Conservation (phyloP, 2,329 filamentous ascomycete genomes). For the Trichophyton verrucosum region DNA sequence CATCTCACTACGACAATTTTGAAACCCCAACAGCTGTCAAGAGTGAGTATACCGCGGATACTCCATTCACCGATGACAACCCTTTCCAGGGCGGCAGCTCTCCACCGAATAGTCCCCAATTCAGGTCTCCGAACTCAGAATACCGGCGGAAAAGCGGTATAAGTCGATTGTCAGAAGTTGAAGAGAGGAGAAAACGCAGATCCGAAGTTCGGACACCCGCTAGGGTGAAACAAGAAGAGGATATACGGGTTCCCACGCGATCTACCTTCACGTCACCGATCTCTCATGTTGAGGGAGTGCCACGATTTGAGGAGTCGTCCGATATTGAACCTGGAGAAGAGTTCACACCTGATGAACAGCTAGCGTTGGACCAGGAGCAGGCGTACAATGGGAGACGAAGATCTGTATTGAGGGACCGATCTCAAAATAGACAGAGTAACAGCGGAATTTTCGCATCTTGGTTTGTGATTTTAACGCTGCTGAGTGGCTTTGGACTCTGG, state of each 20-base stretch:
- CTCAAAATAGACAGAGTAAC: slow-evolving; percentile 29
- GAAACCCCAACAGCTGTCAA: slow-evolving; percentile 33
- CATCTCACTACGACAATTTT: slow-evolving; percentile 10
- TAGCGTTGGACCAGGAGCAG: slow-evolving; percentile 63
- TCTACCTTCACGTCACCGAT: slow-evolving; percentile 48
- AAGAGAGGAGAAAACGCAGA: slow-evolving; percentile 19
- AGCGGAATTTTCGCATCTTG: slow-evolving; percentile 52
- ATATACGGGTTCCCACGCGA: slow-evolving; percentile 42
- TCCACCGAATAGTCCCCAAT: slow-evolving; percentile 42
- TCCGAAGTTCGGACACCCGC: slow-evolving; percentile 22
- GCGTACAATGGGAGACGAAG: slow-evolving; percentile 39
- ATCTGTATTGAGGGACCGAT: slow-evolving; percentile 11
- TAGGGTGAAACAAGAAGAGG: slow-evolving; percentile 39
- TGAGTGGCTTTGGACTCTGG: slow-evolving; percentile 64
- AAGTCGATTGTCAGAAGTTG: slow-evolving; percentile 26
- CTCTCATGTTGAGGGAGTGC: slow-evolving; percentile 26
- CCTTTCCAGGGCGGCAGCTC: slow-evolving; percentile 83
- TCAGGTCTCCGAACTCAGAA: slow-evolving; percentile 19
- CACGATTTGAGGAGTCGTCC: slow-evolving; percentile 30
- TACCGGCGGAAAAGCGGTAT: slow-evolving; percentile 42
- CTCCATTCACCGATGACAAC: slow-evolving; percentile 76
- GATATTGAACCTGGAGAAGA: slow-evolving; percentile 63
- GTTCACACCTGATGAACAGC: slow-evolving; percentile 81
- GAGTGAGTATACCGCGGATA: slow-evolving; percentile 39
- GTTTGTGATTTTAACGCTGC: slow-evolving; percentile 56